Percentiles rank a stretch among this genome's conserved stretches.
phyloP scores from a whole-genome alignment of 2,329 filamentous ascomycete genomes.

The Furcasterigmium furcatum region DNA sequence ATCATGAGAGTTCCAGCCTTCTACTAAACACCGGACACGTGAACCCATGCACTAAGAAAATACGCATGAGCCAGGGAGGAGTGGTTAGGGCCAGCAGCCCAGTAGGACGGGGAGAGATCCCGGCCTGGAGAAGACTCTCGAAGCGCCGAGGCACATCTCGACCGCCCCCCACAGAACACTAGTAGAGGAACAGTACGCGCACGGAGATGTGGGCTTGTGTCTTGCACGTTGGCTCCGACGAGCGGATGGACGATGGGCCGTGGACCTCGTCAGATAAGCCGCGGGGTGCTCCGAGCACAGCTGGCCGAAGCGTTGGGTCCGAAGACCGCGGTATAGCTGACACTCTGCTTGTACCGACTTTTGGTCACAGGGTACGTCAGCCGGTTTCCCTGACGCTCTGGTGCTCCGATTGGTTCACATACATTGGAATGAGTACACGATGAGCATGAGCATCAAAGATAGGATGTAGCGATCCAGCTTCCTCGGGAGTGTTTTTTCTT shows the following conservation, averaged over 20 bases:
- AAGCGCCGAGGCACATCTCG: constrained; percentile 18
- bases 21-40: constrained; percentile 21
- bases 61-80: too few relatives aligned
- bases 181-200: too few relatives aligned
- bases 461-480: constrained; percentile 12
- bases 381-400: too few relatives aligned
- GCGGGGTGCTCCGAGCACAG: not conserved
- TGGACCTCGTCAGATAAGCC: constrained; percentile 5
- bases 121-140: constrained; percentile 16
- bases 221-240: constrained; percentile 10
- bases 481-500: constrained; percentile 2
- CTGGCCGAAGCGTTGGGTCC: constrained; percentile 4
- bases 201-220: too few relatives aligned
- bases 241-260: constrained; percentile 8
- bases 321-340: constrained; percentile 4
- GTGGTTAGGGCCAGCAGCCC: constrained; percentile 13
- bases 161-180: constrained; percentile 20
- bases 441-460: constrained; percentile 11
- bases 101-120: constrained; percentile 21
- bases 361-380: not conserved
- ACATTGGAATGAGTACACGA: constrained; percentile 15
- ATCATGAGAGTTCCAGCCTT: constrained; percentile 21
- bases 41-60: constrained; percentile 17
- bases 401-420: too few relatives aligned
- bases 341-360: constrained; percentile 4